Evolutionary conservation across 345 rosid genomes (phyloP), one percentile per base, ranked within the genome.

Genomic region (Salix exigua): DNA sequence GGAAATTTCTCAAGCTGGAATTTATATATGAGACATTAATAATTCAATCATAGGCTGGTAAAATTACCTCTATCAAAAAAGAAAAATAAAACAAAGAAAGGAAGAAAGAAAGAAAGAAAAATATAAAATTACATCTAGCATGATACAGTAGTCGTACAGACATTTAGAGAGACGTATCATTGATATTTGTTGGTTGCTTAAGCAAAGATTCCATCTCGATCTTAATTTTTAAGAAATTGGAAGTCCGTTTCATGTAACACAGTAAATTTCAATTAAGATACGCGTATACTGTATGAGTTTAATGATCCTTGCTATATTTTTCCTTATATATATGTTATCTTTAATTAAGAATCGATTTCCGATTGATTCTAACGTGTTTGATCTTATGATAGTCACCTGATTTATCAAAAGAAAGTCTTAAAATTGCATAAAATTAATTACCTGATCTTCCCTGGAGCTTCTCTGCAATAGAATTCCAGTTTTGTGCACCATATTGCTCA

Each of bases 371-470:
- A 55, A 55, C 61, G 13, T n/a, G 26, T 55, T 55, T 55, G 11
- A 21, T 26, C 23, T n/a, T n/a, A n/a, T n/a, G 62, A n/a, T 10
- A 58, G 1, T 58, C 28, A 9, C 28, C 28, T n/a, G 63, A 23
- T 23, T 58, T 4, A 58, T 21, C 6, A n/a, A 58, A 23, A 23
- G 4, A 58, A n/a, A n/a, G n/a, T 58, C 11, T 14, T 21, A 28
- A 38, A 10, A 37, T 33, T 11, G 0, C 17, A 25, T 28, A 46
- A 9, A 63, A 12, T n/a, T 33, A 33, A 5, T 10, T n/a, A 80
- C 83, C 83, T 76, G 80, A 81, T 81, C 83, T 81, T 38, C 83
- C 83, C 21, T 73, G 80, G 61, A 81, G 80, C 71, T 81, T 81
- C n/a, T 77, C 78, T 23, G 83, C 80, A 21, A 81, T 77, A 70